Percentiles rank a stretch among this genome's conserved stretches.
Conservation (phyloP, 331 rosid species). For the Pyrus hybrid region DNA sequence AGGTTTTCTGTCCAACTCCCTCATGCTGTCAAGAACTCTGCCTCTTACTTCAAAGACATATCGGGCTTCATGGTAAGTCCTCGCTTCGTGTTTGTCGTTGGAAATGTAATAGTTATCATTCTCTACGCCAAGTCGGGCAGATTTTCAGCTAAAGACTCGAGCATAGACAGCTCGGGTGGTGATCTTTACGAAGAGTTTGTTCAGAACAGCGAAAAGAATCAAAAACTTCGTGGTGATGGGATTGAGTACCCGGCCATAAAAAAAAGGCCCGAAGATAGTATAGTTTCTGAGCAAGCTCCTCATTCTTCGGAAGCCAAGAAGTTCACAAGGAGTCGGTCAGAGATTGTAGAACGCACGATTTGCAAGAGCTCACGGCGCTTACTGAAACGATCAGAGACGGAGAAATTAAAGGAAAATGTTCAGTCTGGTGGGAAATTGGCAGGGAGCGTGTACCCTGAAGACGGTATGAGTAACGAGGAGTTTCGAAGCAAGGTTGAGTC, state of each 20-base stretch:
- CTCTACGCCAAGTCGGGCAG: conserved; percentile 54
- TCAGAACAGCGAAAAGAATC: conserved; percentile 24
- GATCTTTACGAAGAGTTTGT: conserved; percentile 50
- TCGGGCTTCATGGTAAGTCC: conserved; percentile 43
- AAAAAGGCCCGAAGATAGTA: background rate
- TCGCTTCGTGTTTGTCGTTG: conserved; percentile 59
- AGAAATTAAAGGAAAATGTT: conserved; percentile 15
- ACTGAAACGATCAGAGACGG: conserved; percentile 41
- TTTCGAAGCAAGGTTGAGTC: conserved; percentile 65
- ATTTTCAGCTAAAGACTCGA: conserved; percentile 33
- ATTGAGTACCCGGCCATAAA: conserved; percentile 6
- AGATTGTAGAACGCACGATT: conserved; percentile 8
- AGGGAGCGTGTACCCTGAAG: conserved; percentile 33
- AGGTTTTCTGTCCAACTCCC: conserved; percentile 50
- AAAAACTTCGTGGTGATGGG: background rate
- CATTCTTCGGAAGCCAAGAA: conserved; percentile 15
- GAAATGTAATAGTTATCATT: conserved; percentile 60
- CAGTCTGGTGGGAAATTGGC: background rate
- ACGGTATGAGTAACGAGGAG: conserved; percentile 64
- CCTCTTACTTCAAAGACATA: conserved; percentile 42
- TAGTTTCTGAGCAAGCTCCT: background rate
- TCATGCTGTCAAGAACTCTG: conserved; percentile 42
- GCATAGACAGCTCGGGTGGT: conserved; percentile 8
- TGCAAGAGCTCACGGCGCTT: conserved; percentile 18
- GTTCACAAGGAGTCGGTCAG: conserved; percentile 33